These are phyloP conservation scores for Irpex sp. DNA, from an alignment of 1,284 basidiomycete genomes.

Conservation along the genomic window DNA sequence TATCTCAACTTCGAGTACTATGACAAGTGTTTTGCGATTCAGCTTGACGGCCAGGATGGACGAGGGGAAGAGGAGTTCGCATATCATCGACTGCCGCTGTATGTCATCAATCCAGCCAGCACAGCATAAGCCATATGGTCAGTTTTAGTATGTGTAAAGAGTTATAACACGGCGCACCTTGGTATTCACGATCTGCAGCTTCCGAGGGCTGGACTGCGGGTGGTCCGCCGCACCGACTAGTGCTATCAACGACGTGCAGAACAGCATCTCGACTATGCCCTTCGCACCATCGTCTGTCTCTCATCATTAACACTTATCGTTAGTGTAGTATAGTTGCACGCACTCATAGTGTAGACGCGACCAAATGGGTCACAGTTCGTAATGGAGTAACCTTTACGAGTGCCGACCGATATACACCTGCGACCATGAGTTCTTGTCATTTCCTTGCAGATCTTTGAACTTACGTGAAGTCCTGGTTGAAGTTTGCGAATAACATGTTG, in stretches of 20 bases:
- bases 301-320: neutral
- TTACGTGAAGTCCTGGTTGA: slow-evolving; percentile 86
- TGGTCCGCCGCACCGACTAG: slow-evolving; percentile 93
- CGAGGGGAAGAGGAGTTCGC: slow-evolving; percentile 96
- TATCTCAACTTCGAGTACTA: slow-evolving; percentile 93
- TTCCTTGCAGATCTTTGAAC: slow-evolving; percentile 22
- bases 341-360: slow-evolving; percentile 91
- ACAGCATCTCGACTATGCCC: slow-evolving; percentile 98
- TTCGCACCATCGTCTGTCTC: slow-evolving; percentile 82
- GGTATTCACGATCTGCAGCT: slow-evolving; percentile 97
- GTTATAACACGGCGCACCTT: slow-evolving; percentile 60
- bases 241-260: slow-evolving; percentile 96
- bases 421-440: slow-evolving; percentile 10
- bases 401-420: slow-evolving; percentile 92
- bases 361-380: slow-evolving; percentile 98
- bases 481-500: slow-evolving; percentile 81
- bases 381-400: slow-evolving; percentile 94
- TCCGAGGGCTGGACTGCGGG: slow-evolving; percentile 82
- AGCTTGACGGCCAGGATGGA: slow-evolving; percentile 95
- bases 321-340: slow-evolving; percentile 29
- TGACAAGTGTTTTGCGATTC: slow-evolving; percentile 94
- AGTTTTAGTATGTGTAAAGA: neutral
- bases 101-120: neutral
- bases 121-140: neutral
- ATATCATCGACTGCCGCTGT: slow-evolving; percentile 97